Conservation (phyloP, 495 filamentous ascomycete genomes). For the Penicillium egyptiacum region DNA sequence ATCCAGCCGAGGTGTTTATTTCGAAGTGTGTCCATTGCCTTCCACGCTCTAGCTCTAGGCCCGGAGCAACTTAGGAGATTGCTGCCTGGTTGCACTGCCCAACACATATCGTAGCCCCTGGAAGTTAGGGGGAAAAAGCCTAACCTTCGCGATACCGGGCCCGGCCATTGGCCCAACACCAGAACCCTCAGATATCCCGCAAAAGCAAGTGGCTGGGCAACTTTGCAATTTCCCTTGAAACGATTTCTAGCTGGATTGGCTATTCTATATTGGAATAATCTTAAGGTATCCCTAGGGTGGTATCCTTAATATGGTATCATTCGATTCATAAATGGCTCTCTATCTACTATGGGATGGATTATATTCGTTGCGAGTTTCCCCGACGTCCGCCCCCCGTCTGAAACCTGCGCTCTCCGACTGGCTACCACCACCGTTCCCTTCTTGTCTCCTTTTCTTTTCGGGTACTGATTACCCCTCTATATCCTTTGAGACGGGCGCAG, state of each 20-base stretch:
- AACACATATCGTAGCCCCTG: neutral
- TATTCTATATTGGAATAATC: neutral
- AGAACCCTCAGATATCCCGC: slow-evolving; percentile 7
- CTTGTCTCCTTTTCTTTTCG: neutral
- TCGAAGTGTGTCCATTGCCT: neutral
- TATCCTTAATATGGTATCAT: slow-evolving; percentile 10
- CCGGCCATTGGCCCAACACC: slow-evolving; percentile 1
- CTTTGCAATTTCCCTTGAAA: slow-evolving; percentile 9
- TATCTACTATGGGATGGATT: slow-evolving; percentile 8
- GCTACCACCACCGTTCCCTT: slow-evolving; percentile 3
- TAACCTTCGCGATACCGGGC: neutral
- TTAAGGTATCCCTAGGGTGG: neutral
- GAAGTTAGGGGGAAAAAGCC: neutral
- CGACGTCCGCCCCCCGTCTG: slow-evolving; percentile 15
- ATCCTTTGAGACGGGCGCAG: slow-evolving; percentile 17
- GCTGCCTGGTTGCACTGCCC: slow-evolving; percentile 5
- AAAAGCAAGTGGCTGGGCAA: slow-evolving; percentile 13
- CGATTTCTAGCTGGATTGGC: neutral
- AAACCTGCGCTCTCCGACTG: slow-evolving; percentile 4
- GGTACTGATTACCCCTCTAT: slow-evolving; percentile 20
- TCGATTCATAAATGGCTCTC: slow-evolving; percentile 16
- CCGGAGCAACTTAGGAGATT: neutral
- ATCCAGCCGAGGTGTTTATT: slow-evolving; percentile 21
- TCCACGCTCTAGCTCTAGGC: slow-evolving; percentile 4
- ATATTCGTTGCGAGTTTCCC: slow-evolving; percentile 19